Conservation (phyloP, 768 basidiomycete species). For the Daedaleopsis sinensis region DNA sequence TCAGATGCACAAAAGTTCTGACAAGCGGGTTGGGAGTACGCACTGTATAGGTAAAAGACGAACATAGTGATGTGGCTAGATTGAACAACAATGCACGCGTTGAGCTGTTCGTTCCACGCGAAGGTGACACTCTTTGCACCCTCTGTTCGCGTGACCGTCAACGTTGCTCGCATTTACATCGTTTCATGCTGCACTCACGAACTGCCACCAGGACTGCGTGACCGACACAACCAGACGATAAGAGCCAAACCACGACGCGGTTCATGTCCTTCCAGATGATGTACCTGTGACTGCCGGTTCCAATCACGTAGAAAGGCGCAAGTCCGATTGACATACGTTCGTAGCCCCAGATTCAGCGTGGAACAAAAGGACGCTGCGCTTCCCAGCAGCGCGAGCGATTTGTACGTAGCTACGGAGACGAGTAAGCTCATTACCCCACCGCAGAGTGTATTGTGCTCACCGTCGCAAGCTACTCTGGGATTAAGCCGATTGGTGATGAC, state of each 20-base stretch:
- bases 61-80: slow-evolving; percentile 15
- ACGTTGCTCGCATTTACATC: too few species aligned
- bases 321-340: too few species aligned
- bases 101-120: background rate
- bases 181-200: slow-evolving; percentile 4
- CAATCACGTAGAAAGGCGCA: too few species aligned
- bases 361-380: slow-evolving; percentile 14
- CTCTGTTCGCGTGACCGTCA: background rate
- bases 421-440: background rate
- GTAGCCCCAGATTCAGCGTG: slow-evolving; percentile 3
- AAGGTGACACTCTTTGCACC: slow-evolving; percentile 6
- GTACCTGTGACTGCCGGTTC: slow-evolving; percentile 6
- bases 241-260: slow-evolving; percentile 4
- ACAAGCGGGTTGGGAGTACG: background rate
- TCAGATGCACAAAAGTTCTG: too few species aligned
- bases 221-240: slow-evolving; percentile 2
- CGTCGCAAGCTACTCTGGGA: slow-evolving; percentile 3
- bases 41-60: slow-evolving; percentile 18
- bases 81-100: background rate
- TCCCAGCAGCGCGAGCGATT: background rate
- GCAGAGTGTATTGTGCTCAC: background rate
- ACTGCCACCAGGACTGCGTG: slow-evolving; percentile 10
- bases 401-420: background rate
- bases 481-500: slow-evolving; percentile 1
- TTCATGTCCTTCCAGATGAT: slow-evolving; percentile 20